Evolutionary conservation across 164 flowering plant species (phyloP).

Genomic region (Berberis thunbergii): DNA sequence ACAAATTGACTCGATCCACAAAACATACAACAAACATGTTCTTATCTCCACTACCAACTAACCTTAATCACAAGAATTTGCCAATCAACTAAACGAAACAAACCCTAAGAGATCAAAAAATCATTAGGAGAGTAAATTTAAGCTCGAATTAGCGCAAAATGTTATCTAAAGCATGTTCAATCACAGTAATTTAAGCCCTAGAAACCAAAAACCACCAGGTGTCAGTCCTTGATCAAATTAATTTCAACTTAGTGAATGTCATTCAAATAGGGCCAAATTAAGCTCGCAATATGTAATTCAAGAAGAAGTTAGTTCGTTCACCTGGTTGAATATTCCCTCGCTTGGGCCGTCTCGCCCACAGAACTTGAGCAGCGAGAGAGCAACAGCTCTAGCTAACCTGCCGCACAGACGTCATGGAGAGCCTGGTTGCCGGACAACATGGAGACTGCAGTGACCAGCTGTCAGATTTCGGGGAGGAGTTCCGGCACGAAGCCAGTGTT

Average conservation of each 20-base stretch:
- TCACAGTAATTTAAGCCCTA: too few species aligned
- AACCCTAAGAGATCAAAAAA: too few species aligned
- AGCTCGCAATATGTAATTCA: not conserved
- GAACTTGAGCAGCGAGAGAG: slow-evolving; percentile 39
- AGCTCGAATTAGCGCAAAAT: too few species aligned
- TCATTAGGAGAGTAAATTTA: too few species aligned
- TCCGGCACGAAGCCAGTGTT: not conserved
- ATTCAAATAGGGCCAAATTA: not conserved
- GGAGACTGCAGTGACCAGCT: slow-evolving; percentile 8
- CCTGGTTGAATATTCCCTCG: slow-evolving; percentile 60
- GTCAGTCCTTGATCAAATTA: too few species aligned
- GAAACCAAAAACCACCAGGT: too few species aligned
- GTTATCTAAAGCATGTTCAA: too few species aligned
- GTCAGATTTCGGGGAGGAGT: slow-evolving; percentile 1
- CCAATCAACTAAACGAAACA: too few species aligned
- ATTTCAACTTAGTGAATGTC: not conserved
- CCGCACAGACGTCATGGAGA: slow-evolving; percentile 33
- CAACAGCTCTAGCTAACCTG: slow-evolving; percentile 32
- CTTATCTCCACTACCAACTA: too few species aligned
- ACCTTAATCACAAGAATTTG: too few species aligned
- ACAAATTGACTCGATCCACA: too few species aligned
- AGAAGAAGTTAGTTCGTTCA: slow-evolving; percentile 4
- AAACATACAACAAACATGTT: too few species aligned
- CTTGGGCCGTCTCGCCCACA: slow-evolving; percentile 64
- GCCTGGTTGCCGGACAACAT: slow-evolving; percentile 32